Evolutionary conservation across 2,329 filamentous ascomycete species (phyloP).

Genomic region (Diaporthe batatas): DNA sequence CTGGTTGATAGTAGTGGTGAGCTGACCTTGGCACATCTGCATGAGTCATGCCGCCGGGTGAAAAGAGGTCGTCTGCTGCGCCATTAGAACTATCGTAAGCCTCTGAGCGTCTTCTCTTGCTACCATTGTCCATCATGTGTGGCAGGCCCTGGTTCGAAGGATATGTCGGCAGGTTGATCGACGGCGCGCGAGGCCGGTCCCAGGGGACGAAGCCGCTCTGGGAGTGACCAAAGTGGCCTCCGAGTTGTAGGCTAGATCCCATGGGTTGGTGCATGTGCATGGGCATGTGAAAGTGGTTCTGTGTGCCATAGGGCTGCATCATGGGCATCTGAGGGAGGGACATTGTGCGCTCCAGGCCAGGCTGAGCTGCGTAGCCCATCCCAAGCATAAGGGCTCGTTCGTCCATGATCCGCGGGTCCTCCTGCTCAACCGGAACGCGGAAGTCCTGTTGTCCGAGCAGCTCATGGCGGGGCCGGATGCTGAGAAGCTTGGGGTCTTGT

Average conservation of each 20-base stretch:
- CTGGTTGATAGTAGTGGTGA: conserved; percentile 28
- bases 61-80: conserved; percentile 33
- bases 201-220: conserved; percentile 26
- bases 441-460: conserved; percentile 75
- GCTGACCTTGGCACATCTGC: conserved; percentile 25
- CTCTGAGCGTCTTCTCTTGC: conserved; percentile 39
- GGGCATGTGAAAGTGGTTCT: conserved; percentile 36
- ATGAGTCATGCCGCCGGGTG: conserved; percentile 36
- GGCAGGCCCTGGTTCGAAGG: conserved; percentile 4
- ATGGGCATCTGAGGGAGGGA: conserved; percentile 38
- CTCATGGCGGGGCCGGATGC: conserved; percentile 68
- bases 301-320: conserved; percentile 35
- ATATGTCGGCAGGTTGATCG: conserved; percentile 34
- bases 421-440: conserved; percentile 73
- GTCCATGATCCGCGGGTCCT: conserved; percentile 55
- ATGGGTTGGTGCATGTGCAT: conserved; percentile 31
- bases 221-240: conserved; percentile 28
- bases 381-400: conserved; percentile 39
- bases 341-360: conserved; percentile 35
- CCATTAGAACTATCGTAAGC: conserved; percentile 31
- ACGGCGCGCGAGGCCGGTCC: conserved; percentile 33
- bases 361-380: conserved; percentile 33
- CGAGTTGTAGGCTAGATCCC: conserved; percentile 25
- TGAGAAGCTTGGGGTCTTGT: conserved; percentile 63
- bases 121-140: conserved; percentile 32